Base-by-base conservation (phyloP, 2,329 filamentous ascomycete genomes). In the Alternaria ethzedia region DNA sequence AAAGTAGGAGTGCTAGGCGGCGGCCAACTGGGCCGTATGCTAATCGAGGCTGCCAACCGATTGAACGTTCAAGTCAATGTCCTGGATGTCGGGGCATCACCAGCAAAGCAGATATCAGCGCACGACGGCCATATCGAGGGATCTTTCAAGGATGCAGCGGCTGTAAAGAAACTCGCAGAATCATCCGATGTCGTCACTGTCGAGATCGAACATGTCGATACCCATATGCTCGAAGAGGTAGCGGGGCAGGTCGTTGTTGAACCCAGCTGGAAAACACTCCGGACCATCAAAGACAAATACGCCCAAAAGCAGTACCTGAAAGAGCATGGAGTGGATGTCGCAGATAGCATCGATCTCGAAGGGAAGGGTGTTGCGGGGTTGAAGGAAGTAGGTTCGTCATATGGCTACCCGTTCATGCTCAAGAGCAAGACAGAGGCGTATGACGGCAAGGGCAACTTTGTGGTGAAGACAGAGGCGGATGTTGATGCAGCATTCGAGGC, bases 131-230 rank as follows among this genome's bases (percentile, higher is more conserved):
- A 97, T 77, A 88, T 97, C 61, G 87, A 89, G 17, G 95, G 94
- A 61, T 97, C 94, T 0, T 97, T 97, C 86, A 94, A 93, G 78
- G 91, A 97, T 70, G 84, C 90, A 0, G 87, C 88, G 32, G 90
- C 92, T 68, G 94, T 98, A 68, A 88, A 89, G 46, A 86, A 93
- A 78, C 85, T 98, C n/a, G 94, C 95, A 3, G 82, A 86, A 43
- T 82, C 85, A 32, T 93, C 90, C 72, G 92, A 97, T 77, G 88
- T 97, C 15, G 84, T 97, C 65, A 97, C 94, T 0, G 92, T 97
- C 13, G 95, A 98, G 81, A 97, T 97, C 68, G 95, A 98, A 84
- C 95, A 97, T 81, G 91, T 97, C 62, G 89, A 97, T 79, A 96
- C 93, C n/a, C 85, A 93, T 57, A 90, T 96, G 23, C 86, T 97